These are phyloP conservation scores for Achaetomium macrosporum DNA, from an alignment of 2,329 filamentous ascomycete genomes.

Conservation along the genomic window DNA sequence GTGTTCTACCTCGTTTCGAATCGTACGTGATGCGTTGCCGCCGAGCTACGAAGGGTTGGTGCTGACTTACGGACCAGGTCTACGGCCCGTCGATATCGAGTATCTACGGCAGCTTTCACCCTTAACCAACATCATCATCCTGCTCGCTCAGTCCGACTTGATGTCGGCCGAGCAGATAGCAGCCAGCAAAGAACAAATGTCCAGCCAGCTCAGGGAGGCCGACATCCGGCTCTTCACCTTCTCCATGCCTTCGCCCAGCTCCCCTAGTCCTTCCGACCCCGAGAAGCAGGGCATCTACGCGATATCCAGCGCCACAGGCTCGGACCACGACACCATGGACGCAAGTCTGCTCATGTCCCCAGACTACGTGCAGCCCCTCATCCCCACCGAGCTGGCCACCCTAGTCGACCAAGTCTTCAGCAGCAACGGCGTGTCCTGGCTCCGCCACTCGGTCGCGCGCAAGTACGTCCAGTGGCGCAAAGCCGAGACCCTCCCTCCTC, in stretches of 20 bases:
- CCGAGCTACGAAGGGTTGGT: not conserved
- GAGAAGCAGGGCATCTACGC: slow-evolving; percentile 53
- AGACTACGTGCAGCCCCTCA: slow-evolving; percentile 77
- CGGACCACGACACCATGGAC: slow-evolving; percentile 80
- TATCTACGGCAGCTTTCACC: slow-evolving; percentile 63
- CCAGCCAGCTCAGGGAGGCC: slow-evolving; percentile 49
- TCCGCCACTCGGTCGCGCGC: slow-evolving; percentile 75
- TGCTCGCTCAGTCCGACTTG: slow-evolving; percentile 72
- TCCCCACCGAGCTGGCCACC: slow-evolving; percentile 64
- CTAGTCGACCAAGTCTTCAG: slow-evolving; percentile 74
- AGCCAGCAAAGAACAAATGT: slow-evolving; percentile 54
- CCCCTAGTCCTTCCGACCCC: slow-evolving; percentile 23
- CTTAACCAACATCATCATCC: slow-evolving; percentile 77
- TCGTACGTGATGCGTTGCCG: slow-evolving; percentile 42
- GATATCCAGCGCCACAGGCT: slow-evolving; percentile 66
- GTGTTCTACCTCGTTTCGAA: slow-evolving; percentile 76
- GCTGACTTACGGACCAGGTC: slow-evolving; percentile 37
- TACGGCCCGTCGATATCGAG: slow-evolving; percentile 60
- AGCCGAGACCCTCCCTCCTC: slow-evolving; percentile 11
- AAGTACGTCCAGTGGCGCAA: slow-evolving; percentile 72
- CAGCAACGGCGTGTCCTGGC: slow-evolving; percentile 68
- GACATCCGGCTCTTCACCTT: slow-evolving; percentile 65
- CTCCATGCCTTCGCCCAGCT: slow-evolving; percentile 30
- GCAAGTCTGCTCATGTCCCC: slow-evolving; percentile 90
- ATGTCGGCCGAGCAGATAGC: slow-evolving; percentile 53